Percentiles rank a stretch among this genome's conserved stretches.
These are phyloP conservation scores for Chaetomium sp. DNA, from an alignment of 2,329 filamentous ascomycete species.

Conservation along the genomic window DNA sequence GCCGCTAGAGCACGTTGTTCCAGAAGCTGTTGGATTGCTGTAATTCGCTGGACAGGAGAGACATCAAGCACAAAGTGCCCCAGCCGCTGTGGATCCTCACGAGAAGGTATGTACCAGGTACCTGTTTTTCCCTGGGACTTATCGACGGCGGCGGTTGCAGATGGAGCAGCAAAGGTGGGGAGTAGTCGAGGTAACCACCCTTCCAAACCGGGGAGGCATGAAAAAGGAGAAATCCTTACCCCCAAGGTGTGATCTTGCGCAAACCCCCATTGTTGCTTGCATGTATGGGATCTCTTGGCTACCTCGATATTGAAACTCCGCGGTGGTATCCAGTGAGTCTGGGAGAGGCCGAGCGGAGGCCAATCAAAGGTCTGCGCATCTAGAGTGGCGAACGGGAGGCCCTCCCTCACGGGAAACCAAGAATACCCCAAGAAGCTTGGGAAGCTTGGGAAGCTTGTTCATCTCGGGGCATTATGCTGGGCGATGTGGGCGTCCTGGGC, in stretches of 20 bases:
- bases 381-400: neutral
- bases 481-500: neutral
- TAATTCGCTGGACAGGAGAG: neutral
- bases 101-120: neutral
- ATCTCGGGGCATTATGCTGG: slow-evolving; percentile 8
- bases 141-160: neutral
- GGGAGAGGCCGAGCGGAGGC: neutral
- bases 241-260: slow-evolving; percentile 1
- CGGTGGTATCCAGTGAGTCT: neutral
- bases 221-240: neutral
- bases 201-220: neutral
- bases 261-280: slow-evolving; percentile 1
- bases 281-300: neutral
- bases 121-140: neutral
- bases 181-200: neutral
- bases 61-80: neutral
- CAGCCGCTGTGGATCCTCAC: neutral
- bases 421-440: slow-evolving; percentile 22
- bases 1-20: neutral
- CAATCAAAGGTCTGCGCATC: neutral
- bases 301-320: slow-evolving; percentile 10
- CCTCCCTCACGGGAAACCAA: slow-evolving; percentile 16
- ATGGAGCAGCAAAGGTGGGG: neutral
- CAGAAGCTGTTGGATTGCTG: neutral
- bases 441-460: slow-evolving; percentile 27